A percentile compares a stretch with the other conserved stretches of the same genome.
These are phyloP conservation scores for Brassica incana DNA, from an alignment of 345 rosid genomes.

Conservation along the genomic window DNA sequence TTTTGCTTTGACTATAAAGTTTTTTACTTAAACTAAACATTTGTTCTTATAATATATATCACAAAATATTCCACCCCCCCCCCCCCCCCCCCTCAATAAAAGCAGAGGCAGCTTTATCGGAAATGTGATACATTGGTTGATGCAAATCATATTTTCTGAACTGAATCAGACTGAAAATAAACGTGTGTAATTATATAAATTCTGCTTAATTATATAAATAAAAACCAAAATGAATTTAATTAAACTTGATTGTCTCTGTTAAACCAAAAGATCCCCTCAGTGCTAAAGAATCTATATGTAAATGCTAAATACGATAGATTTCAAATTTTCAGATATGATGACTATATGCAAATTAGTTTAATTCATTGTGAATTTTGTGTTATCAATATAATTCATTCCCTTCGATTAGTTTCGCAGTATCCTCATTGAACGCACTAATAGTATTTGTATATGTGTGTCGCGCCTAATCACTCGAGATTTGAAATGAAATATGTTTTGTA, in stretches of 20 bases:
- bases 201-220: background rate
- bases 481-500: background rate
- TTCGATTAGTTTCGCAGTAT: background rate
- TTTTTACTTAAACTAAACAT: conserved; percentile 13
- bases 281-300: background rate
- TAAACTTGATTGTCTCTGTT: background rate
- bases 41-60: conserved; percentile 14
- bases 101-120: conserved; percentile 5
- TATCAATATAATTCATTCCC: background rate
- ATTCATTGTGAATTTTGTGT: background rate
- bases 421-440: background rate
- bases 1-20: background rate
- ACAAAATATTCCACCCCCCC: background rate
- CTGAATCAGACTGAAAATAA: conserved; percentile 11
- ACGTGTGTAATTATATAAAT: background rate
- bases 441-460: background rate
- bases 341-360: background rate
- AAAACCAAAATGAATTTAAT: background rate
- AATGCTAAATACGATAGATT: too few species aligned
- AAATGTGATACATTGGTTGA: conserved; percentile 11
- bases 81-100: conserved; percentile 18
- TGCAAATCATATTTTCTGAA: conserved; percentile 9
- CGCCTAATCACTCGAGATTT: background rate
- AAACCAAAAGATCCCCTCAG: background rate
- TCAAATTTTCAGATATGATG: background rate